phyloP scores from a whole-genome alignment of 2,329 filamentous ascomycete species.

The Fusarium mexicanum region DNA sequence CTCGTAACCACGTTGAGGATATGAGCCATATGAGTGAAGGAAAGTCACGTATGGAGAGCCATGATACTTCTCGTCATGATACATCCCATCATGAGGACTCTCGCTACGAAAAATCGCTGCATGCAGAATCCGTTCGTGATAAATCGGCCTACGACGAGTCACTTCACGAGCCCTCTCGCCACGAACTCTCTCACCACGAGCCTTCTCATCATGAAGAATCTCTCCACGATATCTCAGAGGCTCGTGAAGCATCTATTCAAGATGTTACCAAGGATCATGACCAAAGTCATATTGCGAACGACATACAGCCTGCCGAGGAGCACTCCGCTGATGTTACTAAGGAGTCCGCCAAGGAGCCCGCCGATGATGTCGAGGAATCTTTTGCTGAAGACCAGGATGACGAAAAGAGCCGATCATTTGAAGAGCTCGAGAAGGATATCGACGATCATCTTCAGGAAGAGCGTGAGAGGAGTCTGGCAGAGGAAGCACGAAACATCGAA shows the following conservation, averaged over 20 bases:
- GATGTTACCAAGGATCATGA: neutral
- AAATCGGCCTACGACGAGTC: constrained; percentile 8
- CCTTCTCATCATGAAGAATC: constrained; percentile 2
- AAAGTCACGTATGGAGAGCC: constrained; percentile 12
- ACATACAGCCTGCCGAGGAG: constrained; percentile 2
- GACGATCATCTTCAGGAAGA: constrained; percentile 35
- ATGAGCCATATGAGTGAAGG: constrained; percentile 14
- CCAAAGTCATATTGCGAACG: neutral
- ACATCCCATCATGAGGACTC: constrained; percentile 10
- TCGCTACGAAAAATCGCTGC: constrained; percentile 1
- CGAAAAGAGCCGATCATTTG: constrained; percentile 25
- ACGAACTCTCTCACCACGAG: neutral
- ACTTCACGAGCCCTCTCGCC: neutral
- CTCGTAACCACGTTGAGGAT: constrained; percentile 7
- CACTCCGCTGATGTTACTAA: constrained; percentile 3
- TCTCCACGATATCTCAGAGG: neutral
- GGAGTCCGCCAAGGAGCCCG: neutral
- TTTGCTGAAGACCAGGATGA: neutral
- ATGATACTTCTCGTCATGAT: neutral
- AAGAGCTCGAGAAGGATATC: constrained; percentile 34
- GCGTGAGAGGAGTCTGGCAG: constrained; percentile 27
- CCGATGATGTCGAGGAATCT: neutral
- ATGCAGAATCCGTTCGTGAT: constrained; percentile 15
- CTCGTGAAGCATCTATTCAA: neutral
- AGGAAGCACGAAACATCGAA: constrained; percentile 9